These are phyloP conservation scores for Logfia minima DNA, from an alignment of 129 eudicot species.

Conservation along the genomic window DNA sequence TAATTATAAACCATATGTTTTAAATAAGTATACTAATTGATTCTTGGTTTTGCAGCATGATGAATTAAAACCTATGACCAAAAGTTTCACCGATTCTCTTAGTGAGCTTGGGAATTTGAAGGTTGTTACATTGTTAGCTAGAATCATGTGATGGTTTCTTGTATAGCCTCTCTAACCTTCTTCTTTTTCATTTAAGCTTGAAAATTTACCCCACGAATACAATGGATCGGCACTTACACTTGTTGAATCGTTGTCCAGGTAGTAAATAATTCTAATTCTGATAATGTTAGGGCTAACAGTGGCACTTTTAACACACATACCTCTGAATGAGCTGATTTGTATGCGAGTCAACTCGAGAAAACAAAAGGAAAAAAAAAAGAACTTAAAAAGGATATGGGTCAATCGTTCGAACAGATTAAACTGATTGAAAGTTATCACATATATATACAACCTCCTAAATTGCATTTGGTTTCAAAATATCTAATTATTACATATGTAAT, in stretches of 20 bases:
- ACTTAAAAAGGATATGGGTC: not conserved
- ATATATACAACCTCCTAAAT: not conserved
- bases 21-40: conserved; percentile 1
- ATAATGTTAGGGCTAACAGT: not conserved
- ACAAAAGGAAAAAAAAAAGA: not conserved
- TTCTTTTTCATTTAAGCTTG: conserved; percentile 48
- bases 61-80: conserved; percentile 89
- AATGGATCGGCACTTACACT: conserved; percentile 93
- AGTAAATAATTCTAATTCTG: conserved; percentile 6
- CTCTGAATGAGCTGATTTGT: not conserved
- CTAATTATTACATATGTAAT: not conserved
- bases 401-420: not conserved
- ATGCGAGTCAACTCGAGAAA: not conserved
- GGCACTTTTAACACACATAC: not conserved
- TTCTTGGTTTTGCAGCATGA: conserved; percentile 72
- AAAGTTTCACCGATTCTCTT: conserved; percentile 78
- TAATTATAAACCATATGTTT: not conserved
- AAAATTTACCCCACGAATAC: conserved; percentile 72
- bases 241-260: conserved; percentile 95
- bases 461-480: not conserved
- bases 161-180: not conserved
- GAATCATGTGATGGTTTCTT: conserved; percentile 11
- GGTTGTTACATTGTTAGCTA: conserved; percentile 41
- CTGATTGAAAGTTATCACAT: not conserved
- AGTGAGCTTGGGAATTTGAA: conserved; percentile 93